Evolutionary conservation across 2,329 filamentous ascomycete genomes (phyloP).

Genomic region (Microdochium bolleyi): DNA sequence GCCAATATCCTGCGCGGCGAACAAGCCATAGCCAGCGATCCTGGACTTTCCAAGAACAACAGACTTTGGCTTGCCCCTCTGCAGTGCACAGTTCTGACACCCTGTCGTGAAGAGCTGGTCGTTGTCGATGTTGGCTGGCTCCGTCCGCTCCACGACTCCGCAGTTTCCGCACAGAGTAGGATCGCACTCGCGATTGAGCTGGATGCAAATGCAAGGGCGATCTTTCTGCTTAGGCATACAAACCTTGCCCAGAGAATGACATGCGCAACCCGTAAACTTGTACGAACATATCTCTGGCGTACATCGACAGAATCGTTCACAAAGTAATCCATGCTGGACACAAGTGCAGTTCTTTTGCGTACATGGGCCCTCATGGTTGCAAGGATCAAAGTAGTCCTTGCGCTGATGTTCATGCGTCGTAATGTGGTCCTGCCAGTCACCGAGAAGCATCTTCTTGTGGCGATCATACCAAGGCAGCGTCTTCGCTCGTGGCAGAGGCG

Average conservation of each 20-base stretch:
- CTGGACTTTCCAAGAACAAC: constrained; percentile 64
- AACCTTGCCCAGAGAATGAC: constrained; percentile 50
- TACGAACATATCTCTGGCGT: constrained; percentile 49
- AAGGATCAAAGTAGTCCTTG: constrained; percentile 54
- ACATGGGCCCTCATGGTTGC: constrained; percentile 63
- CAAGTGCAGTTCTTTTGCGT: constrained; percentile 53
- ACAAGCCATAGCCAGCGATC: constrained; percentile 70
- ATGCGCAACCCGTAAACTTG: constrained; percentile 61
- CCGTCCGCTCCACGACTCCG: constrained; percentile 59
- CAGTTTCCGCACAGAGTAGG: constrained; percentile 66
- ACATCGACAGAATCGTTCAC: constrained; percentile 66
- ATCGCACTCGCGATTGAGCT: constrained; percentile 73
- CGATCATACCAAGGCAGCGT: constrained; percentile 48
- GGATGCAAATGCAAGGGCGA: constrained; percentile 60
- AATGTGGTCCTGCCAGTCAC: constrained; percentile 49
- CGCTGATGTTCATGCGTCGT: constrained; percentile 46
- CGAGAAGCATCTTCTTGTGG: constrained; percentile 42
- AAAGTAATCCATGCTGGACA: constrained; percentile 51
- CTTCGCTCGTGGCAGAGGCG: constrained; percentile 21
- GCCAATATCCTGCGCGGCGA: constrained; percentile 58
- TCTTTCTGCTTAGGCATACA: constrained; percentile 50
- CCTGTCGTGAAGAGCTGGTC: constrained; percentile 45
- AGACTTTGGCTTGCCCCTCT: constrained; percentile 57
- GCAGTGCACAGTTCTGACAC: constrained; percentile 67
- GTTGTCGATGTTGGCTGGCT: constrained; percentile 58